A percentile compares a stretch with the other conserved stretches of the same genome.
Evolutionary conservation across 495 filamentous ascomycete genomes (phyloP).

Genomic region (Neurospora sp.): DNA sequence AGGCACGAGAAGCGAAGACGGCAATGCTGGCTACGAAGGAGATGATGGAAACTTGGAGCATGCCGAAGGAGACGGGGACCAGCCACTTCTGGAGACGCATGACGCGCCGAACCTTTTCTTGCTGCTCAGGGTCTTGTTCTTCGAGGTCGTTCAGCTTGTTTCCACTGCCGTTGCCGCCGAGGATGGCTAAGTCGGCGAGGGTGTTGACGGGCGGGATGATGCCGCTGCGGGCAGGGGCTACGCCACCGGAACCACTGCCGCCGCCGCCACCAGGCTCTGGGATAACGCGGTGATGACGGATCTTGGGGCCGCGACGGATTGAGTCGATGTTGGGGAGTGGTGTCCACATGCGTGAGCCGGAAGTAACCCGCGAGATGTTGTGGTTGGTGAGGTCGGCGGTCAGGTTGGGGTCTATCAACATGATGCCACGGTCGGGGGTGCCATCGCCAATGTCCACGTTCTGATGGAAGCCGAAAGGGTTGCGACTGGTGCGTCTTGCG

Average conservation of each 20-base stretch:
- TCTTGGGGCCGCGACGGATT: conserved; percentile 9
- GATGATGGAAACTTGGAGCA: conserved; percentile 7
- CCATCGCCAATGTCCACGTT: neutral
- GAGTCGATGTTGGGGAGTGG: conserved; percentile 2
- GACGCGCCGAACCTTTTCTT: neutral
- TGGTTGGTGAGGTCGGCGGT: neutral
- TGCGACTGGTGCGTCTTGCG: neutral
- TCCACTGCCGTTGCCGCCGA: neutral
- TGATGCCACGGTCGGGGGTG: neutral
- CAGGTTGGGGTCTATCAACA: neutral
- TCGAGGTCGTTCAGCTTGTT: neutral
- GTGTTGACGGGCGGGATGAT: neutral
- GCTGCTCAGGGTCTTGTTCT: neutral
- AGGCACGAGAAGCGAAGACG: neutral
- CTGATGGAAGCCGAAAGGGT: neutral
- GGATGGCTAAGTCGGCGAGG: neutral
- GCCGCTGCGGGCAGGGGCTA: neutral
- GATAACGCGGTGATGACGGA: conserved; percentile 7
- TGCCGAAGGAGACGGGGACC: neutral
- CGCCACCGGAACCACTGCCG: neutral
- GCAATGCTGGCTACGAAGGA: conserved; percentile 9
- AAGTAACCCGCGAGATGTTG: neutral
- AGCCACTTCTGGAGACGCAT: neutral
- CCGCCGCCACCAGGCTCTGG: neutral
- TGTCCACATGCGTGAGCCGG: neutral